phyloP scores from a whole-genome alignment of 495 filamentous ascomycete species.

The Trichocladium uniseriatum region DNA sequence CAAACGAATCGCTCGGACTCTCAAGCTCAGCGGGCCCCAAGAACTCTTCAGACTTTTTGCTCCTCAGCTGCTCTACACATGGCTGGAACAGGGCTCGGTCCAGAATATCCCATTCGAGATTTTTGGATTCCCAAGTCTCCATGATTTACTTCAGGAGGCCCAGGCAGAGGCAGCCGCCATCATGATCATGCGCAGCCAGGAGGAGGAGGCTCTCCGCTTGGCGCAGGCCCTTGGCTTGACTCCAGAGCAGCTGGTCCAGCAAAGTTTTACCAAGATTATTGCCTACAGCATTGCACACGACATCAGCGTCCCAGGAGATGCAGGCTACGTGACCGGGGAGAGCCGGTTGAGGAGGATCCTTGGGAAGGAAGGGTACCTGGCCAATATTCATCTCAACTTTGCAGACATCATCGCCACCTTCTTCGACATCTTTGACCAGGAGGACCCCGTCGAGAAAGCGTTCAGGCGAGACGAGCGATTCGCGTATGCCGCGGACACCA shows the following conservation, averaged over 20 bases:
- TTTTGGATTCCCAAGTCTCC: constrained; percentile 64
- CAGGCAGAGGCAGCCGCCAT: constrained; percentile 75
- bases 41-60: constrained; percentile 80
- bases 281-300: constrained; percentile 81
- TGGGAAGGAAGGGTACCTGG: constrained; percentile 53
- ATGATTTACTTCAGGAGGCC: constrained; percentile 60
- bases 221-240: constrained; percentile 46
- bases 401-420: constrained; percentile 65
- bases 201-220: constrained; percentile 51
- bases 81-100: constrained; percentile 60
- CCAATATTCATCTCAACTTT: constrained; percentile 57
- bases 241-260: constrained; percentile 47
- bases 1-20: constrained; percentile 49
- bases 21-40: constrained; percentile 53
- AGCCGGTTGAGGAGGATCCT: constrained; percentile 57
- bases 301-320: constrained; percentile 49
- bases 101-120: constrained; percentile 66
- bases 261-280: constrained; percentile 69
- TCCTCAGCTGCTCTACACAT: constrained; percentile 87
- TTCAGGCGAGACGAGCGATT: constrained; percentile 56
- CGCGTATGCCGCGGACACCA: constrained; percentile 47
- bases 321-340: constrained; percentile 55
- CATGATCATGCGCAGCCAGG: constrained; percentile 71
- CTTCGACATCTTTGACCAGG: constrained; percentile 66
- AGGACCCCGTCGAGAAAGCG: constrained; percentile 57